Evolutionary conservation across 2,329 filamentous ascomycete species (phyloP), one percentile per base, ranked within the genome.

Genomic region (Talaromyces sp.): DNA sequence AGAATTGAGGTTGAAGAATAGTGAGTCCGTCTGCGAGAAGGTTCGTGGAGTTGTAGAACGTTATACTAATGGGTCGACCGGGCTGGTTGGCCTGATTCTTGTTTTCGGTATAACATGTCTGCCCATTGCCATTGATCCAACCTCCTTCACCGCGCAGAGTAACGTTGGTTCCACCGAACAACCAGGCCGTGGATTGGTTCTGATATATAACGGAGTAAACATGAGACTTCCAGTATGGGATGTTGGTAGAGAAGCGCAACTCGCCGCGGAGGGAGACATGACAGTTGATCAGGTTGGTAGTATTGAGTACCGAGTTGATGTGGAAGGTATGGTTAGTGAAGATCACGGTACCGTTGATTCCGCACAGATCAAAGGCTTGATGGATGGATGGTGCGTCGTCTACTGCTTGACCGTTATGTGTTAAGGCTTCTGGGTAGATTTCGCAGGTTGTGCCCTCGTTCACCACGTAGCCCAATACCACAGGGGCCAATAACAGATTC

Each of bases 51-150:
- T 73, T 70, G 17, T 70, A 77, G 64, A 84, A 76, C 17, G 79
- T 82, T 62, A 85, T 77, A 8, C 75, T 73, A 54, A 81, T 79
- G 1, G 81, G 81, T 9, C 82, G 74, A 11, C 76, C 69, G 2
- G 77, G 72, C 58, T 79, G 73, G 60, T 83, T 83, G 33, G 73
- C 75, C 10, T 64, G 64, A 13, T 74, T 71, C 28, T 71, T 67
- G 51, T 76, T 75, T 67, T 77, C 80, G 60, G 81, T 75, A 63
- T 85, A 85, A 83, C 83, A 86, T 2, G 77, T 75, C 63, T 84
- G 79, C 1, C 58, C 58, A 63, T 85, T 85, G 9, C 83, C 83
- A 64, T 85, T 76, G 13, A 85, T 69, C 2, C 79, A 83, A 4
- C 83, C 83, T 11, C 79, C 79, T 62, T 78, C 69, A 9, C 81